A percentile compares a stretch with the other conserved stretches of the same genome.
Conservation (phyloP, 345 rosid genomes). For the Moringa oleifera region DNA sequence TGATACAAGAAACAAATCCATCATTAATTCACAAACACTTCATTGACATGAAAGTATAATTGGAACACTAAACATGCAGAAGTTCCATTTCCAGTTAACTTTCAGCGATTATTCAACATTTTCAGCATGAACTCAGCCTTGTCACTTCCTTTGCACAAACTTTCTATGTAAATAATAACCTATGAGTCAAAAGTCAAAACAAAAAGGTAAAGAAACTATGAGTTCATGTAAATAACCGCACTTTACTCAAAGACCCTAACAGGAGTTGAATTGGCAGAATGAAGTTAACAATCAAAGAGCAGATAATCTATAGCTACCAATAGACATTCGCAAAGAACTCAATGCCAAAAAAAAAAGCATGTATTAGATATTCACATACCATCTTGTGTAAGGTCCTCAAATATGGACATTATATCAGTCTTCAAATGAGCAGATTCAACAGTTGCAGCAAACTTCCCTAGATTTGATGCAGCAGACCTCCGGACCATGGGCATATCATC, state of each 20-base stretch:
- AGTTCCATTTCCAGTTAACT: neutral
- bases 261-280: neutral
- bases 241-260: neutral
- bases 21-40: neutral
- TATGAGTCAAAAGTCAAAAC: too few species aligned
- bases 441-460: slow-evolving; percentile 94
- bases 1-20: neutral
- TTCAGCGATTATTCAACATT: neutral
- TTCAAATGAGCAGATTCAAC: slow-evolving; percentile 79
- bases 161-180: too few species aligned
- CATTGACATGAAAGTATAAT: neutral
- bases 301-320: too few species aligned
- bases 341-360: neutral
- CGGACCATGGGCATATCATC: slow-evolving; percentile 99
- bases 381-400: slow-evolving; percentile 94
- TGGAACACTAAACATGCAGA: neutral
- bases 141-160: too few species aligned
- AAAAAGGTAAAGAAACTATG: too few species aligned
- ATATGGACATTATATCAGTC: slow-evolving; percentile 78
- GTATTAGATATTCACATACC: slow-evolving; percentile 38
- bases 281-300: neutral
- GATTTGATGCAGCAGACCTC: slow-evolving; percentile 89
- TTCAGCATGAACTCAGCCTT: neutral
- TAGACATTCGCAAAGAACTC: neutral
- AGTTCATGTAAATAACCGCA: too few species aligned